Base-by-base conservation (phyloP, 1,284 basidiomycete genomes). In the Sanghuangporus weigelae region DNA sequence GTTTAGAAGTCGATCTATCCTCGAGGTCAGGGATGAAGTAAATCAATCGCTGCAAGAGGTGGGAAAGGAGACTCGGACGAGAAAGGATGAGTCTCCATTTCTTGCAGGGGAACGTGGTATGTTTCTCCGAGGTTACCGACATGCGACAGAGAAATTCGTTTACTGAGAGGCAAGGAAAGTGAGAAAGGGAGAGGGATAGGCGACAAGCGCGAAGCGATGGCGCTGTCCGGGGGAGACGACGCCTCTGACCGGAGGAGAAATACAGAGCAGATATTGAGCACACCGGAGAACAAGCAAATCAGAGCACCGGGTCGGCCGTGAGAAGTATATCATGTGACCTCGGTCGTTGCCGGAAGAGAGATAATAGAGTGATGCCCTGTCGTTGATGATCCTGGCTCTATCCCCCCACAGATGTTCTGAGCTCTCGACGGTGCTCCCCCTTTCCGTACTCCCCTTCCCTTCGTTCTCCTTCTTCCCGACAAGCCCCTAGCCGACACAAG, bases 401-500 rank as follows among this genome's bases (percentile, higher is more conserved):
- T 35, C 46, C 46, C 57, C 26, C 57, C 16, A 10, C 23, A 26
- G 42, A 63, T 63, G 62, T 59, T 63, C 62, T 63, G 62, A 63
- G 57, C 57, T 44, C 58, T 54, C 53, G 53, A 54, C 53, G 53
- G 26, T 54, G 53, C 53, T 36, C 58, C 19, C 57, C 64, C 63
- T 57, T 66, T 68, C 61, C 68, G 64, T 66, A 63, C 66, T 68
- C 70, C 65, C 66, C 60, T 68, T 71, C 73, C 57, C 63, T 67
- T 68, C 69, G 69, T 67, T 83, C 79, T 57, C 65, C 57, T 64
- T 50, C 49, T 44, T 63, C 62, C 60, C 68, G 54, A 42, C 64
- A 58, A 57, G 19, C 68, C 63, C 68, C 63, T 61, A 69, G 84
- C 84, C 84, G 83, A 75, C 72, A 72, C 83, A 90, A 91, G 89